Evolutionary conservation across 257 asterid genomes (phyloP).

Genomic region (Gentiana macrophylla): DNA sequence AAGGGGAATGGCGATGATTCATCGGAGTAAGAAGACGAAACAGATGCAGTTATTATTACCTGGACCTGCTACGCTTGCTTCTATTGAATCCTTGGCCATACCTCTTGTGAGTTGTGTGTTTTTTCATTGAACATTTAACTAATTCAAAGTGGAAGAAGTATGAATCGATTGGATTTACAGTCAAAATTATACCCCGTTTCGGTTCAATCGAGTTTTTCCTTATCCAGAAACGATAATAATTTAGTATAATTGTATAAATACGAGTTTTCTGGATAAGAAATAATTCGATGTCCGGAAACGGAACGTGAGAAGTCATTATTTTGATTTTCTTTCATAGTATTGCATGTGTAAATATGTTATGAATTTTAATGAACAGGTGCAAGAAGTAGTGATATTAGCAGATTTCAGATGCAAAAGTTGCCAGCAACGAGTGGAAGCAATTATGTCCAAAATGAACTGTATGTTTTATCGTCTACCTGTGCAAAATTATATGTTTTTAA

Average conservation of each 20-base stretch:
- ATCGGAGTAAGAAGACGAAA: conserved; percentile 2
- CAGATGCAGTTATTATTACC: background rate
- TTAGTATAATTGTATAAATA: too few species aligned
- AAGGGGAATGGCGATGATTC: conserved; percentile 1
- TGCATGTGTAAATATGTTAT: too few species aligned
- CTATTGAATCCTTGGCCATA: conserved; percentile 39
- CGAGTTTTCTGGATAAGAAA: too few species aligned
- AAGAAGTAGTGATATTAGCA: conserved; percentile 73
- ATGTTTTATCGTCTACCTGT: conserved; percentile 1
- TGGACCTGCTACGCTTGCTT: conserved; percentile 13
- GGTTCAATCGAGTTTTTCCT: too few species aligned
- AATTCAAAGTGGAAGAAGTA: too few species aligned
- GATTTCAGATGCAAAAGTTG: conserved; percentile 69
- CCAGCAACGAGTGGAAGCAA: conserved; percentile 64
- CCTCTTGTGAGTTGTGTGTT: conserved; percentile 11
- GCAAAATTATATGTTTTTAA: background rate
- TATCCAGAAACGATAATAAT: too few species aligned
- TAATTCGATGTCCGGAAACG: too few species aligned
- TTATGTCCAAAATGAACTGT: conserved; percentile 74
- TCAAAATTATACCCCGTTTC: too few species aligned
- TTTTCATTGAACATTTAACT: background rate
- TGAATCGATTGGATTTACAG: too few species aligned
- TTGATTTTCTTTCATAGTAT: too few species aligned
- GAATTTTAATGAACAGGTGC: conserved; percentile 34
- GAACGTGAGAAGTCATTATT: too few species aligned